Evolutionary conservation across 768 basidiomycete species (phyloP).

Genomic region (Omphalotus guepiniiformis): DNA sequence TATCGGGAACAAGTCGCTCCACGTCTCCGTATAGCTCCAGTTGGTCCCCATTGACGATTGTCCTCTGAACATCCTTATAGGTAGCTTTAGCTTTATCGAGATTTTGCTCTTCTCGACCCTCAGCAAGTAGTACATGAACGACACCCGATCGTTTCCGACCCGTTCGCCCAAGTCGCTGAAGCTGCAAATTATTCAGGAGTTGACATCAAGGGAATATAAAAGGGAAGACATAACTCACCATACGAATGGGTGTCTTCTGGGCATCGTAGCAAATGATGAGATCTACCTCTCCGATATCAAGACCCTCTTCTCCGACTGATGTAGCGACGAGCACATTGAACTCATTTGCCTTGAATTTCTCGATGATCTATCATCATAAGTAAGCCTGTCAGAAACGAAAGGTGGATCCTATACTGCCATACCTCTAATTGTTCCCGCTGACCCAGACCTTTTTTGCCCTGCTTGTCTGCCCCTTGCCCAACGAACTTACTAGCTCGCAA

Average conservation of each 20-base stretch:
- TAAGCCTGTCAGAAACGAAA: slow-evolving; percentile 6
- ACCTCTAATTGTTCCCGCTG: slow-evolving; percentile 94
- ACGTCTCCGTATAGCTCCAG: slow-evolving; percentile 95
- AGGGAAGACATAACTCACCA: slow-evolving; percentile 50
- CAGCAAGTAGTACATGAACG: slow-evolving; percentile 89
- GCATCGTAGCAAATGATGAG: slow-evolving; percentile 95
- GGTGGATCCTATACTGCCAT: slow-evolving; percentile 13
- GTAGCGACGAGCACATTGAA: slow-evolving; percentile 94
- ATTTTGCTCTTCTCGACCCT: slow-evolving; percentile 86
- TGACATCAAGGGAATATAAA: slow-evolving; percentile 4
- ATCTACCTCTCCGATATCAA: slow-evolving; percentile 98
- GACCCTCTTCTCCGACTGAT: slow-evolving; percentile 95
- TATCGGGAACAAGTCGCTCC: slow-evolving; percentile 74
- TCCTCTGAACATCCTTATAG: slow-evolving; percentile 85
- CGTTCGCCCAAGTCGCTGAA: slow-evolving; percentile 94
- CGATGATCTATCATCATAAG: slow-evolving; percentile 61
- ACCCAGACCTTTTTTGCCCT: slow-evolving; percentile 80
- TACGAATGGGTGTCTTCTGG: slow-evolving; percentile 92
- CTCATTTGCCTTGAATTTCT: slow-evolving; percentile 80
- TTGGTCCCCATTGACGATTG: slow-evolving; percentile 79
- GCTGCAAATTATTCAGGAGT: slow-evolving; percentile 42
- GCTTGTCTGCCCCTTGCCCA: slow-evolving; percentile 83
- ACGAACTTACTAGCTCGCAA: slow-evolving; percentile 84
- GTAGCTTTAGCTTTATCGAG: slow-evolving; percentile 83
- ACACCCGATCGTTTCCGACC: slow-evolving; percentile 87